Base-by-base conservation (phyloP, 805 yeast species). In the Nakazawaea wickerhamii region DNA sequence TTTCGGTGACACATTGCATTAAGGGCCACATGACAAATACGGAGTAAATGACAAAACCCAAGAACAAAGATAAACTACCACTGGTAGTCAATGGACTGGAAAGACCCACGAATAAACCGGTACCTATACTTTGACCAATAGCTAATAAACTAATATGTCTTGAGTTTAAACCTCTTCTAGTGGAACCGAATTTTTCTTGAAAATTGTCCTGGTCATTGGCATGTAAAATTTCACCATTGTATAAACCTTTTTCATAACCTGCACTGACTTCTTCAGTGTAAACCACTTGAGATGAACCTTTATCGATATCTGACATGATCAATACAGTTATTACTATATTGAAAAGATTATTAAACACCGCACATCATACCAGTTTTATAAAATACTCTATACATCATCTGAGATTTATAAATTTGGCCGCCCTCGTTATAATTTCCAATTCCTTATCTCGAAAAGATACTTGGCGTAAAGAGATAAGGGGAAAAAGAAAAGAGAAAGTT, bases 101-200 rank as follows among this genome's bases (percentile, higher is more conserved):
- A 25, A 70, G 60, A 28, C 68, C 61, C 19, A 71, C 73, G 39
- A 70, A 70, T 22, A 70, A 53, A 9, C 69, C 74, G 4, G 70
- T 67, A 18, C 76, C 76, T 38, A 71, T 68, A 14, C 73, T 68
- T 37, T 73, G 74, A 11, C 74, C 74, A 27, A 72, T 68, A 13
- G 71, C 75, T 33, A 72, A 57, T 40, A 72, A 57, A 48, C 67
- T 73, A 23, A 71, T 68, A 49, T 72, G 77, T 45, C 75, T 55
- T 20, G 63, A 63, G 36, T 57, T 45, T 34, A 70, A 55, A 4
- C 59, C 55, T 35, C 75, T 47, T 25, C 52, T 42, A 5, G 54
- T 49, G 4, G 10, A 32, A 11, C 44, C 44, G 14, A 17, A 41
- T 15, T 32, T 35, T 26, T 34, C 36, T 17, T 22, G 19, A 18